Evolutionary conservation across 169 alveolate genomes (phyloP), one percentile per base, ranked within the genome.

Genomic region (Cystoisospora suis): DNA sequence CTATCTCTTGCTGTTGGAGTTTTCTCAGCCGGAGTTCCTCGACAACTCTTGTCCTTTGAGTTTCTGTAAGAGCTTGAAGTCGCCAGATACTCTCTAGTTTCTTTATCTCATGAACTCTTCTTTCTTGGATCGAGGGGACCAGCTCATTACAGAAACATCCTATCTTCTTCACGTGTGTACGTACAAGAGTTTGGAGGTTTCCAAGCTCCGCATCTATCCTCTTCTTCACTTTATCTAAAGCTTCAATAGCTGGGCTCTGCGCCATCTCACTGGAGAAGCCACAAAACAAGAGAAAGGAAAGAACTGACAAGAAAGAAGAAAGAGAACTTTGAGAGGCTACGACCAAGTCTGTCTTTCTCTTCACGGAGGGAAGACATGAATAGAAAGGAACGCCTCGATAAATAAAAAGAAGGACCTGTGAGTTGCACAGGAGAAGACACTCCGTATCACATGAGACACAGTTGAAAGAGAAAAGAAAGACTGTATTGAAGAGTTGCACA

Each of bases 201-300:
- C 32, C 15, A 46, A 72, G 83, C 45, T 3, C 58, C 56, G 15
- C 34, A 29, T 72, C 83, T 38, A 56, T 53, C 32, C 42, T 34
- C 58, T 72, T 34, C 83, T 72, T 72, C 29, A 72, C 58, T 5
- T 34, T 36, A 72, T 40, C 83, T 29, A 72, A 40, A 17, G 38
- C 83, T 29, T 20, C 23, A 27, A 72, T 34, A 9, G 83, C 42
- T 27, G 56, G 40, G 4, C 58, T 53, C 20, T 20, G 15, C 83
- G 36, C 42, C 83, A 72, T 72, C 47, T 72, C 83, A 6, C 83
- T 72, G 45, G 36, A 72, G 81, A n/a, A 12, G 65, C 65, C n/a
- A 53, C 65, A 53, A 12, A 53, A 15, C 65, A 53, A 23, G 65
- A 12, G 29, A 53, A 23, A 23, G 29, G 29, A 23, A 23, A 53